phyloP scores from a whole-genome alignment of 257 asterid genomes.

The Solanum neorickii region DNA sequence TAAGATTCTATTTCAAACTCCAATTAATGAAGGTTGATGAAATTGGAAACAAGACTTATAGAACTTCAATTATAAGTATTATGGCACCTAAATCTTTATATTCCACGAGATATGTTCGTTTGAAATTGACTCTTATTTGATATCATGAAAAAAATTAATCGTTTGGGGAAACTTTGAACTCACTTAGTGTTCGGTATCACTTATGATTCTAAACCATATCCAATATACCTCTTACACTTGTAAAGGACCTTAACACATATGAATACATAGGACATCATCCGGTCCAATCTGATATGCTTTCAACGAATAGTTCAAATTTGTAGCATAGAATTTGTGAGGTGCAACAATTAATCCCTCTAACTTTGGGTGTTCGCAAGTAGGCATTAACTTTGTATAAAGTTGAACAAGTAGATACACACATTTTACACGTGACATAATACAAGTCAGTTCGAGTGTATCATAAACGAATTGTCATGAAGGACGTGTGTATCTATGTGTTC shows the following conservation, averaged over 20 bases:
- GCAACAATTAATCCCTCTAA: background rate
- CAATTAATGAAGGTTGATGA: background rate
- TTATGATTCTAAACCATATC: background rate
- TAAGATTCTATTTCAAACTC: background rate
- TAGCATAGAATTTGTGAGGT: background rate
- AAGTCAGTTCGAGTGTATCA: background rate
- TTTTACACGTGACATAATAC: background rate
- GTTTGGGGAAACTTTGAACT: no score
- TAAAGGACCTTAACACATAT: background rate
- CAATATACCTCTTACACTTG: background rate
- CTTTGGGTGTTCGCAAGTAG: background rate
- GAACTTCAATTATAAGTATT: background rate
- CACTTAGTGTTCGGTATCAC: background rate
- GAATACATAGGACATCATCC: background rate
- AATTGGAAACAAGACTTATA: background rate
- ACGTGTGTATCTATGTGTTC: background rate
- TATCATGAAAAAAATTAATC: no score
- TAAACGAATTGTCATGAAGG: background rate
- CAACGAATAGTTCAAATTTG: background rate
- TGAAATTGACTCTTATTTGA: background rate
- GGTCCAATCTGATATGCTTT: background rate
- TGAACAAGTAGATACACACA: background rate
- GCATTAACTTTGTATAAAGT: no score
- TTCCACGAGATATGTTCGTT: background rate
- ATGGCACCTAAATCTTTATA: background rate